Evolutionary conservation across 1,284 basidiomycete genomes (phyloP).

Genomic region (Cryptococcus wingfieldii): DNA sequence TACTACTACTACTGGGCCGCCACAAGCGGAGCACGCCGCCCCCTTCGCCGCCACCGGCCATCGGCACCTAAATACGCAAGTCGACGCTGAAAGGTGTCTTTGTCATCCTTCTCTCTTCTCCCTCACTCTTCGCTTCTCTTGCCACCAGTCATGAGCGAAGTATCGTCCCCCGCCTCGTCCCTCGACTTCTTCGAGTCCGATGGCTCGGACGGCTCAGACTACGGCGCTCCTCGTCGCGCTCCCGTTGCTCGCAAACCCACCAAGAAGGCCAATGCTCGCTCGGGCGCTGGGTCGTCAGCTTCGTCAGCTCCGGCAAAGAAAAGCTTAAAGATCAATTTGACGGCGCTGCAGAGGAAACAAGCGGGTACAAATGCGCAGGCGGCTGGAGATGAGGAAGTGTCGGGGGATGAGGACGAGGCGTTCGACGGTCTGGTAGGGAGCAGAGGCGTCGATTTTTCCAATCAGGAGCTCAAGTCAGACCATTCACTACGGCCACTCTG

Average conservation of each 20-base stretch:
- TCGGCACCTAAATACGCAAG: too few species aligned
- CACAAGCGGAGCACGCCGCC: too few species aligned
- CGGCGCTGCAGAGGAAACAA: conserved; percentile 26
- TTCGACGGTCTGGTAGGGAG: conserved; percentile 32
- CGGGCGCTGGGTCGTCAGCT: conserved; percentile 1
- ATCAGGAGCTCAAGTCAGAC: conserved; percentile 79
- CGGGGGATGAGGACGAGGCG: conserved; percentile 22
- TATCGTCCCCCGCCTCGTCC: conserved; percentile 42
- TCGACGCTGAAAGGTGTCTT: background rate
- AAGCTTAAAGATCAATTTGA: conserved; percentile 38
- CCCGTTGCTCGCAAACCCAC: conserved; percentile 7
- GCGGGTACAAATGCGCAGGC: conserved; percentile 28
- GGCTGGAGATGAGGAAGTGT: conserved; percentile 19
- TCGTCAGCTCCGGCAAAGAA: conserved; percentile 3
- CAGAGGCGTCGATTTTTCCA: conserved; percentile 35
- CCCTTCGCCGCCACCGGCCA: too few species aligned
- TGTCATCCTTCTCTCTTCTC: background rate
- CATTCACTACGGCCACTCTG: conserved; percentile 85
- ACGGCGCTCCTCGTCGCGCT: conserved; percentile 17
- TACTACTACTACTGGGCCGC: too few species aligned
- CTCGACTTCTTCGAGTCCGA: conserved; percentile 43
- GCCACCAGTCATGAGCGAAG: conserved; percentile 33
- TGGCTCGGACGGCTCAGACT: conserved; percentile 36
- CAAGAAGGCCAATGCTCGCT: conserved; percentile 12
- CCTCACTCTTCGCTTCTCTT: background rate